Percentiles rank a stretch among this genome's conserved stretches.
Conservation (phyloP, 345 rosid genomes). For the Eucalyptus marginata region DNA sequence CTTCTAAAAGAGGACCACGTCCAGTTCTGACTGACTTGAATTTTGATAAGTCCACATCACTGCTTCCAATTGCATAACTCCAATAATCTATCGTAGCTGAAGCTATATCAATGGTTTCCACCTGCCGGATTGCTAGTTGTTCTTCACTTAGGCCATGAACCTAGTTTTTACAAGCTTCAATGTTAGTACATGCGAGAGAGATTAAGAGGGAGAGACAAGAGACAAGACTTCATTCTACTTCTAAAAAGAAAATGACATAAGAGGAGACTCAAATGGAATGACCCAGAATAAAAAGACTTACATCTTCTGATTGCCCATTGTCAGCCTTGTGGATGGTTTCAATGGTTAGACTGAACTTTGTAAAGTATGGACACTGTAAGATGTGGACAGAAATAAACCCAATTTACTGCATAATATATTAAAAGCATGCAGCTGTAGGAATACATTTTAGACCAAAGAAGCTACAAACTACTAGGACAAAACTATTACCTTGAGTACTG, state of each 20-base stretch:
- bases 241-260: background rate
- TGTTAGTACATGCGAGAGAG: background rate
- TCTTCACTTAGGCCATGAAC: slow-evolving; percentile 43
- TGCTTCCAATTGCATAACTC: slow-evolving; percentile 43
- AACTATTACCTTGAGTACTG: slow-evolving; percentile 54
- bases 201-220: background rate
- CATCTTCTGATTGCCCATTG: slow-evolving; percentile 49
- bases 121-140: slow-evolving; percentile 38
- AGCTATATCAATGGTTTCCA: slow-evolving; percentile 50
- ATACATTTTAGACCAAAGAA: background rate
- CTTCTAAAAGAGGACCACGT: slow-evolving; percentile 54
- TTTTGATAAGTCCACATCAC: slow-evolving; percentile 29
- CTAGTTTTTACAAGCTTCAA: slow-evolving; percentile 9
- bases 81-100: slow-evolving; percentile 52
- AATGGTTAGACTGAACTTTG: slow-evolving; percentile 46
- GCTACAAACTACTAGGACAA: background rate
- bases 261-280: background rate
- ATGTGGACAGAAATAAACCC: background rate
- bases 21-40: slow-evolving; percentile 42
- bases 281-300: slow-evolving; percentile 11
- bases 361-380: slow-evolving; percentile 63
- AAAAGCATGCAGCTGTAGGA: background rate
- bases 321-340: slow-evolving; percentile 56
- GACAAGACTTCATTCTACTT: background rate
- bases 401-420: background rate